phyloP scores from a whole-genome alignment of 306 rosid species.

The Amphicarpaea edgeworthii region DNA sequence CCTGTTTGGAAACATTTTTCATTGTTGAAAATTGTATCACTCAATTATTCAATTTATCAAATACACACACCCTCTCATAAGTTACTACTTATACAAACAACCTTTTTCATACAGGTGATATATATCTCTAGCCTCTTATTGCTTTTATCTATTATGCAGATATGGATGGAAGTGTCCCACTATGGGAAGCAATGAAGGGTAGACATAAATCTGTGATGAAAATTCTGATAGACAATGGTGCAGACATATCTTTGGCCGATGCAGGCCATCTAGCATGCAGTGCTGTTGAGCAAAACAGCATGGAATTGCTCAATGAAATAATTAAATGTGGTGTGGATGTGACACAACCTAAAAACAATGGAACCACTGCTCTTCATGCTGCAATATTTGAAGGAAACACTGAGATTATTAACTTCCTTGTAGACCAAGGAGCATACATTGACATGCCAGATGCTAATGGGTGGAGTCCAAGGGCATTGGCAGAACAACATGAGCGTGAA shows the following conservation, averaged over 20 bases:
- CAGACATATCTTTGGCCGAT: conserved; percentile 45
- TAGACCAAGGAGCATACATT: conserved; percentile 62
- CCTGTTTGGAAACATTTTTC: neutral
- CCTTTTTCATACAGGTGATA: neutral
- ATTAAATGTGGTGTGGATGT: conserved; percentile 52
- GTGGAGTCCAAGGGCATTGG: conserved; percentile 67
- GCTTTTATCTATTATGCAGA: conserved; percentile 53
- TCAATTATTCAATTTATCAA: neutral
- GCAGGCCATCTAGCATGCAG: conserved; percentile 56
- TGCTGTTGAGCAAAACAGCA: conserved; percentile 59
- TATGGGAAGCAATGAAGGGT: conserved; percentile 65
- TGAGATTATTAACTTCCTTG: conserved; percentile 59
- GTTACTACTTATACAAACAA: neutral
- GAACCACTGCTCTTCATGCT: conserved; percentile 63
- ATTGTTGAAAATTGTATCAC: neutral
- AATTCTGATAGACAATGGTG: conserved; percentile 63
- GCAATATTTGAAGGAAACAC: conserved; percentile 66
- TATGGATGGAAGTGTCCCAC: conserved; percentile 62
- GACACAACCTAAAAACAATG: conserved; percentile 49
- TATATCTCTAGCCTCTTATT: neutral
- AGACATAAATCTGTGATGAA: conserved; percentile 53
- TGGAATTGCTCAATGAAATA: conserved; percentile 60
- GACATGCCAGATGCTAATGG: conserved; percentile 57
- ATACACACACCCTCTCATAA: neutral
- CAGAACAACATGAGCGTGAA: conserved; percentile 66